Base-by-base conservation (phyloP, 1,139 yeast species). In the Yamadazyma dushanensis region DNA sequence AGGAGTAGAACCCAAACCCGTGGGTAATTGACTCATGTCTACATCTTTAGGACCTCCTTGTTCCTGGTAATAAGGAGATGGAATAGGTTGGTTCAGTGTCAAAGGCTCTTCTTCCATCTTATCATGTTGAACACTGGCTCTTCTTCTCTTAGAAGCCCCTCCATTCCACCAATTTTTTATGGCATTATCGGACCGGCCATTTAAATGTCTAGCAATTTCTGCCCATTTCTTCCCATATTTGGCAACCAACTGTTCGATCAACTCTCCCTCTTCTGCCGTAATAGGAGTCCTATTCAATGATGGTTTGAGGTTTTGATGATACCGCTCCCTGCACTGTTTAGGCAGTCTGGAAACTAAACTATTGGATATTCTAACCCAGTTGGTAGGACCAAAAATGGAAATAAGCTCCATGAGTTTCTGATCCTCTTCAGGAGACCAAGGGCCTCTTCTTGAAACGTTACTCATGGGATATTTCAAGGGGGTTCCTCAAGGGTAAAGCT, bases 131-230 rank as follows among this genome's bases (percentile, higher is more conserved):
- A 46, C 40, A 39, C 63, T 57, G 3, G 81, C 80, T 44, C 86
- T 57, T 48, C 88, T 72, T 45, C 95, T 65, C 41, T 94, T 71
- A 51, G 84, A 86, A 13, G 94, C 90, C 9, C 95, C 94, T 6
- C 95, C 95, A 54, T 89, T 89, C 96, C 96, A 89, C 96, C 96
- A 89, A 61, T 88, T 88, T 56, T 89, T 89, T 49, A 89, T 87
- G 19, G 96, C 92, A 58, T 89, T 89, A 59, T 89, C 97, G 13
- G 87, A 77, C 37, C 96, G 68, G 2, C 96, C 96, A 46, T 85
- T 83, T 43, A 89, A 63, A 58, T 87, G 95, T 35, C 96, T 75
- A 17, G 95, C 88, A 34, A 89, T 89, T 55, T 87, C 96, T 1
- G 96, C 96, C 97, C 97, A 89, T 53, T 86, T 78, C 59, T 88